Conservation (phyloP, 306 rosid species). For the Fagus sylvatica region DNA sequence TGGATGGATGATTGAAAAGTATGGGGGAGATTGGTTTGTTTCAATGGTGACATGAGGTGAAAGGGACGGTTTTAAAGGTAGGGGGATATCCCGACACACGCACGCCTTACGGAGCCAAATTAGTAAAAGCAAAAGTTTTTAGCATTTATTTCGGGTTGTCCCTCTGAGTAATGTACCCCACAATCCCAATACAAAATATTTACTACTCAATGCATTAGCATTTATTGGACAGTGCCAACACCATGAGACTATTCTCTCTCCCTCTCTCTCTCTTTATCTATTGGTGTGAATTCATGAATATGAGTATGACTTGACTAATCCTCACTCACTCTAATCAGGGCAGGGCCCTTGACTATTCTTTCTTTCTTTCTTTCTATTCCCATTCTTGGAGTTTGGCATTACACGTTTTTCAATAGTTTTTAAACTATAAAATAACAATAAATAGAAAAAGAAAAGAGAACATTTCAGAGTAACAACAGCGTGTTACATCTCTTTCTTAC, state of each 20-base stretch:
- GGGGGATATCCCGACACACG: constrained; percentile 26
- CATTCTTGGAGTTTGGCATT: constrained; percentile 25
- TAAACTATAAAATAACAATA: not conserved
- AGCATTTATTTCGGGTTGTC: constrained; percentile 40
- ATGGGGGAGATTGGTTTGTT: not conserved
- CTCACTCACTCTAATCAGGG: constrained; percentile 22
- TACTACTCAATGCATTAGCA: constrained; percentile 40
- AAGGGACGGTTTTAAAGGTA: constrained; percentile 3
- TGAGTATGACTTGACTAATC: constrained; percentile 56
- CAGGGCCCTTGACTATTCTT: constrained; percentile 38
- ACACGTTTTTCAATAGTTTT: constrained; percentile 45
- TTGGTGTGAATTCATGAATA: constrained; percentile 40
- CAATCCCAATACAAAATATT: constrained; percentile 19
- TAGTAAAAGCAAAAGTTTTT: constrained; percentile 27
- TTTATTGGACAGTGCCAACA: constrained; percentile 74
- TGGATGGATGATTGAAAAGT: not conserved
- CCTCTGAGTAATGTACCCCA: constrained; percentile 22
- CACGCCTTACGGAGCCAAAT: constrained; percentile 29
- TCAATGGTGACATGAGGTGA: constrained; percentile 6
- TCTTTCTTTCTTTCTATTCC: constrained; percentile 31
- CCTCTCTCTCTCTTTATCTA: constrained; percentile 37
- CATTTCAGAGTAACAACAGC: not conserved
- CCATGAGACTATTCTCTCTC: constrained; percentile 32
- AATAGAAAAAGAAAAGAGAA: not conserved
- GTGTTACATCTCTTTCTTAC: constrained; percentile 14